Evolutionary conservation across 1,284 basidiomycete genomes (phyloP).

Genomic region (Ganoderma lingzhi): DNA sequence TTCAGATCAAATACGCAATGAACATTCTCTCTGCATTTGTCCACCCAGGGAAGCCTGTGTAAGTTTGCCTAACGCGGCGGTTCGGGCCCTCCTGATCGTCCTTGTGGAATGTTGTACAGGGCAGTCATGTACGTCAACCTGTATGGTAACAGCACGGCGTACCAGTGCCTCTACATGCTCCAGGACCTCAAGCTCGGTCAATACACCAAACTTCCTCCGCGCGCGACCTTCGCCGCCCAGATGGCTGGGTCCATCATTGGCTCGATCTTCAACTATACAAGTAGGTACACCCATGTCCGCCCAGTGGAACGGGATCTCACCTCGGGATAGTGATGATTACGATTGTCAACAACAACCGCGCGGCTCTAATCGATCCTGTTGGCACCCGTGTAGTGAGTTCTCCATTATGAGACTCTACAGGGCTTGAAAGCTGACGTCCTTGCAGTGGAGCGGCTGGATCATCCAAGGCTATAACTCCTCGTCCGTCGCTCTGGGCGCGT

Average conservation of each 20-base stretch:
- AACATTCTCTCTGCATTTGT: constrained; percentile 70
- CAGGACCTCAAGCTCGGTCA: constrained; percentile 68
- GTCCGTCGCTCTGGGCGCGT: constrained; percentile 63
- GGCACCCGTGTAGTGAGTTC: constrained; percentile 53
- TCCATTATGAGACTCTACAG: background rate
- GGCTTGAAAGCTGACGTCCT: constrained; percentile 28
- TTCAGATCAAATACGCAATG: constrained; percentile 60
- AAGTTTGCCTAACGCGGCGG: constrained; percentile 21
- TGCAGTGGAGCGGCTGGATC: constrained; percentile 61
- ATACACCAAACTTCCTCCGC: constrained; percentile 61
- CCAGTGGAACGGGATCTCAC: background rate
- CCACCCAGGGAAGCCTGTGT: constrained; percentile 66
- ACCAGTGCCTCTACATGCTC: constrained; percentile 64
- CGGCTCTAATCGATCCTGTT: constrained; percentile 55
- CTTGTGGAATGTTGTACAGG: constrained; percentile 29
- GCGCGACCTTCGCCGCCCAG: constrained; percentile 56
- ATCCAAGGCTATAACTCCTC: constrained; percentile 62
- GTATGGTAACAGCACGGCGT: constrained; percentile 66
- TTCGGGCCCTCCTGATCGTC: background rate
- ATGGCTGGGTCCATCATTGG: constrained; percentile 54
- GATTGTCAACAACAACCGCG: constrained; percentile 57
- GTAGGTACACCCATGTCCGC: constrained; percentile 36
- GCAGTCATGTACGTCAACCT: constrained; percentile 62
- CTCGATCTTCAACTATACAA: constrained; percentile 61
- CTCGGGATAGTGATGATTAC: constrained; percentile 54